Base-by-base conservation (phyloP, 1,284 basidiomycete species). In the Melanopsichium pennsylvanicum region DNA sequence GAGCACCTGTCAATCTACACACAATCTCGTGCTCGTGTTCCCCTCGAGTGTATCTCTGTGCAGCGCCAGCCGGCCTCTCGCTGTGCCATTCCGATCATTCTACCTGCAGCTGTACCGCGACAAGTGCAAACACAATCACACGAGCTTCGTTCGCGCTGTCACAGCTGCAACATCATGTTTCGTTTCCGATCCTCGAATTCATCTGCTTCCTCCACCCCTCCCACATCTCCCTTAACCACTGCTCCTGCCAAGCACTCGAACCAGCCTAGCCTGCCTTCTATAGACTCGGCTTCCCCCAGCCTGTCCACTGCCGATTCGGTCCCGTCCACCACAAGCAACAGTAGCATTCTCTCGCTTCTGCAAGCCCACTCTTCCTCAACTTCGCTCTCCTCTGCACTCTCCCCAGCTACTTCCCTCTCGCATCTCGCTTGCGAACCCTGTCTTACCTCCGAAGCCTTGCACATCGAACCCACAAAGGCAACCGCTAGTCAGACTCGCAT, bases 151-250 rank as follows among this genome's bases (percentile, higher is more conserved):
- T n/a, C n/a, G n/a, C n/a, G n/a, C n/a, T n/a, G n/a, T n/a, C n/a
- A n/a, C n/a, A n/a, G 31, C 32, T 23, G 8, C 33, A 37, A 34
- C 33, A 38, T 34, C 52, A 69, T 69, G 66, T 62, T 62, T 39
- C 66, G 36, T 32, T 62, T 62, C 55, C 48, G 59, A 61, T 37
- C 64, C 46, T 55, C 46, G 11, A 39, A 50, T 54, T 66, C 62
- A 47, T 52, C 38, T 43, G 27, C 31, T 33, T 34, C 44, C 13
- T 8, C 31, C 33, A 18, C 46, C 29, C 34, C 42, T 27, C 23
- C 47, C n/a, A n/a, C 43, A 2, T 37, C 54, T 34, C 43, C 47
- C 15, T 31, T 40, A 7, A n/a, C 42, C 38, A 13, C 27, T 29
- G 7, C 27, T 8, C 8, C 8, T 29, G 27, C 27, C 27, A 29